Evolutionary conservation across 192 early-diverging fungal genomes (phyloP).

Genomic region (Coemansia aciculifera): DNA sequence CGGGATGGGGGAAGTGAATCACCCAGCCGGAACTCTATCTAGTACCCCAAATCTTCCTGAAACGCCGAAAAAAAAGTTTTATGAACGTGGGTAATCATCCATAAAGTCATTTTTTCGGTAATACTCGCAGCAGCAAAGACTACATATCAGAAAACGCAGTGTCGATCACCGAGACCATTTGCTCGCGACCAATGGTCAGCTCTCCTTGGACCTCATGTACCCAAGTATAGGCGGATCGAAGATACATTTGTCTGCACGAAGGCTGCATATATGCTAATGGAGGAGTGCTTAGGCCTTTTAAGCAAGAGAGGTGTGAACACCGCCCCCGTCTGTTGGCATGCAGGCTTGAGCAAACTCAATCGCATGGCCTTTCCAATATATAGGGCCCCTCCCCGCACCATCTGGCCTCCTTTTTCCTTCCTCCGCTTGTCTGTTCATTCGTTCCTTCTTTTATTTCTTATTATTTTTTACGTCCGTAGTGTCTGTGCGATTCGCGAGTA

Average conservation of each 20-base stretch:
- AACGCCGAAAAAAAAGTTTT: neutral
- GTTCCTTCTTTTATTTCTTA: neutral
- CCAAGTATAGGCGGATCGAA: neutral
- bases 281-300: neutral
- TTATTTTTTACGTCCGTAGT: neutral
- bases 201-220: neutral
- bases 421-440: neutral
- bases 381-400: neutral
- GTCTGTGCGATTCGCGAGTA: neutral
- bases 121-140: neutral
- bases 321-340: neutral
- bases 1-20: neutral
- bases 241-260: neutral
- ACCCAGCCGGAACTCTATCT: neutral
- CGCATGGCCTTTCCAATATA: constrained; percentile 3
- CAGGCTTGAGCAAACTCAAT: neutral
- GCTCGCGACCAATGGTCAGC: neutral
- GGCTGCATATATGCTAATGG: neutral
- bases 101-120: neutral
- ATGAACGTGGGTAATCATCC: neutral
- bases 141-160: neutral
- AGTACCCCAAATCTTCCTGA: neutral
- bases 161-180: neutral
- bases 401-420: neutral
- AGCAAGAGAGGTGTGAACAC: neutral